Conservation (phyloP, 1,284 basidiomycete genomes). For the Xanthoconium separans region DNA sequence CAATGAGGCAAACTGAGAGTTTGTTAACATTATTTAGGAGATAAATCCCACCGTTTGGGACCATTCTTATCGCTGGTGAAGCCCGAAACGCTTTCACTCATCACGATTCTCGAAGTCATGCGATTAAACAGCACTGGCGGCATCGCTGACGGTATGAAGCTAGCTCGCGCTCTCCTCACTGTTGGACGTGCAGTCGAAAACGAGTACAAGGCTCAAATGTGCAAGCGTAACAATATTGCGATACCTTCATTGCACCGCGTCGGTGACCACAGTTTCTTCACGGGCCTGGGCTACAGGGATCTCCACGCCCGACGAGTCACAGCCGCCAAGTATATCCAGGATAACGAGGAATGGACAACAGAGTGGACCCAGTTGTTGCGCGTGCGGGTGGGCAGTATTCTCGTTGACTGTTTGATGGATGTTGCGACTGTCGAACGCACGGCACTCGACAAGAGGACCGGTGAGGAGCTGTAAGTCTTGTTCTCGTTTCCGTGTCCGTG, state of each 20-base stretch:
- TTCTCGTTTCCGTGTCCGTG: neutral
- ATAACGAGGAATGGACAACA: conserved; percentile 70
- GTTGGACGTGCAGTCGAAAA: conserved; percentile 87
- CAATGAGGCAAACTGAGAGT: neutral
- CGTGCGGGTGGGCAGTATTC: conserved; percentile 79
- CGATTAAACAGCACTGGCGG: conserved; percentile 78
- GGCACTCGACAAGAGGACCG: conserved; percentile 53
- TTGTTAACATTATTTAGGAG: conserved; percentile 2
- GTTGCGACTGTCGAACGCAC: conserved; percentile 77
- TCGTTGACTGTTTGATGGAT: conserved; percentile 85
- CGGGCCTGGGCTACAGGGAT: conserved; percentile 53
- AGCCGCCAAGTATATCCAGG: conserved; percentile 63
- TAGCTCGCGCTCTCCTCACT: conserved; percentile 77
- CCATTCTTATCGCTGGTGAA: conserved; percentile 79
- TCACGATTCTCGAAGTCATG: conserved; percentile 92
- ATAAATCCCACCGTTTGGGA: conserved; percentile 31
- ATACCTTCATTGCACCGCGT: conserved; percentile 42
- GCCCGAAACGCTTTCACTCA: conserved; percentile 79
- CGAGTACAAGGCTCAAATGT: conserved; percentile 85
- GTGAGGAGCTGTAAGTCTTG: conserved; percentile 54
- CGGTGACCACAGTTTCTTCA: conserved; percentile 52
- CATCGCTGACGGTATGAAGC: conserved; percentile 87
- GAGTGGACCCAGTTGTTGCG: conserved; percentile 81
- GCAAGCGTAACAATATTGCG: conserved; percentile 63
- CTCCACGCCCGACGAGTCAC: conserved; percentile 60